Percentiles rank a stretch among this genome's conserved stretches.
Evolutionary conservation across 169 alveolate genomes (phyloP).

Genomic region (Eimeria zaria): DNA sequence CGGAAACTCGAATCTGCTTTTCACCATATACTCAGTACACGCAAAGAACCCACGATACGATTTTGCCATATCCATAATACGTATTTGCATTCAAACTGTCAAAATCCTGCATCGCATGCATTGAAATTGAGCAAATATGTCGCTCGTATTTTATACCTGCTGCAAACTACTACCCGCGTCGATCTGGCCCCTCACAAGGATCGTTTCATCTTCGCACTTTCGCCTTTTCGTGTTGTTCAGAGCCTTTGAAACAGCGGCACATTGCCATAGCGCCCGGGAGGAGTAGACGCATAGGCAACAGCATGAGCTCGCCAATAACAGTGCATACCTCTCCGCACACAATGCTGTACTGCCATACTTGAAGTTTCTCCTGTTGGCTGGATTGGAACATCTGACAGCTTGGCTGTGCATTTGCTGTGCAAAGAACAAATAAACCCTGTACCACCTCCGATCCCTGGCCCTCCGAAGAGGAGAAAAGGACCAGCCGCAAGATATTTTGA

Average conservation of each 20-base stretch:
- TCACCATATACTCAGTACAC: neutral
- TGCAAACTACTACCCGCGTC: neutral
- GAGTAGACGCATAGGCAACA: neutral
- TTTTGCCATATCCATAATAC: neutral
- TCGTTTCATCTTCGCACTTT: neutral
- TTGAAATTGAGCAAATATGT: neutral
- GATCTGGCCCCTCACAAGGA: neutral
- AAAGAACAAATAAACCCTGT: neutral
- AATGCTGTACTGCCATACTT: neutral
- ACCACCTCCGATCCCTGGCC: neutral
- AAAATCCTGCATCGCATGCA: neutral
- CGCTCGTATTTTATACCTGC: neutral
- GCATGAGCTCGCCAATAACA: too few species aligned
- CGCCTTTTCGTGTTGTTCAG: neutral
- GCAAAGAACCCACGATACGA: neutral
- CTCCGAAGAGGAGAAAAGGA: neutral
- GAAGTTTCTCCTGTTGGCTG: neutral
- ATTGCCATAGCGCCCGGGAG: neutral
- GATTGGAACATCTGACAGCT: neutral
- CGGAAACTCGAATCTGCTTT: neutral
- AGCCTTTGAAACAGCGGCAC: neutral
- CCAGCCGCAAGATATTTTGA: neutral
- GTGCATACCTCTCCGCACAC: neutral
- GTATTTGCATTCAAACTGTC: neutral
- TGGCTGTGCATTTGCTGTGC: slow-evolving; percentile 21